These are phyloP conservation scores for Fusarium sp. DNA, from an alignment of 2,329 filamentous ascomycete genomes.

Conservation along the genomic window DNA sequence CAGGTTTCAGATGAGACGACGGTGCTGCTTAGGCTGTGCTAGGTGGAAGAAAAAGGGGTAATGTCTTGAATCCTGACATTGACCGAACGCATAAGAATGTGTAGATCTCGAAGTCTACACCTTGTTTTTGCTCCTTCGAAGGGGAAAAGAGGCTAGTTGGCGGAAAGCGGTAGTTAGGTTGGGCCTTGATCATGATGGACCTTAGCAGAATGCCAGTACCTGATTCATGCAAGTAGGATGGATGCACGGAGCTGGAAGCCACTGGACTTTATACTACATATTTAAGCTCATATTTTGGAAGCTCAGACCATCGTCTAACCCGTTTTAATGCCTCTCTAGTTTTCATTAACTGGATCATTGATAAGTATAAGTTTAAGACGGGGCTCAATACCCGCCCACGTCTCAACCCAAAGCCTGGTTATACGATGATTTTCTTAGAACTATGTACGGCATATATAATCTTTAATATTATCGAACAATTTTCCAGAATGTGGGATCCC, in stretches of 20 bases:
- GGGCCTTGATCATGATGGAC: not conserved
- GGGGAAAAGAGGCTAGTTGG: not conserved
- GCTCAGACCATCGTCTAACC: too few relatives aligned
- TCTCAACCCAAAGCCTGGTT: too few relatives aligned
- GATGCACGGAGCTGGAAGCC: not conserved
- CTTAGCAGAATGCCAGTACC: not conserved
- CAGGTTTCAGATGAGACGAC: conserved; percentile 18
- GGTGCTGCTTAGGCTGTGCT: conserved; percentile 18
- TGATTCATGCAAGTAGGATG: not conserved
- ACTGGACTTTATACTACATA: not conserved
- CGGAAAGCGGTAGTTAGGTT: not conserved
- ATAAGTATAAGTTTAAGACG: too few relatives aligned
- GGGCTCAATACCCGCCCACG: too few relatives aligned
- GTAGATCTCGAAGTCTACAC: conserved; percentile 4
- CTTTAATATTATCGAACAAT: too few relatives aligned
- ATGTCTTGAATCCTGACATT: conserved; percentile 25
- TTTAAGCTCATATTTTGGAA: not conserved
- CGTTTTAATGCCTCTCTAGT: too few relatives aligned
- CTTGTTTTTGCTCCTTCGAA: not conserved
- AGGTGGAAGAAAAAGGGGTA: conserved; percentile 27
- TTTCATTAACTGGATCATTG: too few relatives aligned
- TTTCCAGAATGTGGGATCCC: too few relatives aligned
- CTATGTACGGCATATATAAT: too few relatives aligned
- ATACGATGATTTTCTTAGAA: too few relatives aligned
- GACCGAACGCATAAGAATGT: conserved; percentile 6